Percentiles rank a stretch among this genome's conserved stretches.
Evolutionary conservation across 2,329 filamentous ascomycete species (phyloP).

Genomic region (Aspergillus novoparasiticus): DNA sequence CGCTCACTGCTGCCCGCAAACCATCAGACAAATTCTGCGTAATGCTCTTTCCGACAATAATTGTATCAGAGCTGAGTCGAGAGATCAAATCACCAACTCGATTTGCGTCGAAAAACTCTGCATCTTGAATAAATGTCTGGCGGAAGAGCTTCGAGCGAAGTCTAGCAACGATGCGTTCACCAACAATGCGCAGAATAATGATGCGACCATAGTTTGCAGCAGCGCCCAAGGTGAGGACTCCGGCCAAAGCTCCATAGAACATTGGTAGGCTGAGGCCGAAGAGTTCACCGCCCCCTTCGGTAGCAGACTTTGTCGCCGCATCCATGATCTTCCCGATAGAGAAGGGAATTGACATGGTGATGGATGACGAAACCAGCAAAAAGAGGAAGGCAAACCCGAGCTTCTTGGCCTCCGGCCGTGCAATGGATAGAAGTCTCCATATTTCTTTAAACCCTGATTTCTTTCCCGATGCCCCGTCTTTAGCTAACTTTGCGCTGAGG

Average conservation of each 20-base stretch:
- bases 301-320: conserved; percentile 74
- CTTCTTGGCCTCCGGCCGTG: conserved; percentile 77
- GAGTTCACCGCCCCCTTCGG: conserved; percentile 65
- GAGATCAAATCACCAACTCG: conserved; percentile 95
- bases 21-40: conserved; percentile 97
- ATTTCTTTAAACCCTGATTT: conserved; percentile 73
- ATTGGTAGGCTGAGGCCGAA: conserved; percentile 84
- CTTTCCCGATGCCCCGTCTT: conserved; percentile 64
- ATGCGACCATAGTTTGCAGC: conserved; percentile 92
- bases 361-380: conserved; percentile 82
- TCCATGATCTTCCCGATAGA: conserved; percentile 96
- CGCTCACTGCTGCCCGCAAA: conserved; percentile 86
- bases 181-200: conserved; percentile 88
- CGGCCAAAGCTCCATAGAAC: conserved; percentile 81
- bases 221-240: conserved; percentile 79
- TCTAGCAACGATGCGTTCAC: conserved; percentile 89
- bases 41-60: conserved; percentile 97
- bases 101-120: conserved; percentile 98
- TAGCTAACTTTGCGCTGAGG: conserved; percentile 81
- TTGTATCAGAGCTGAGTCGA: conserved; percentile 90
- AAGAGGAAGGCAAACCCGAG: conserved; percentile 79
- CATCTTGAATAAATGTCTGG: conserved; percentile 93
- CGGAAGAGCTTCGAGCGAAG: conserved; percentile 88
- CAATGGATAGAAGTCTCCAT: conserved; percentile 85
- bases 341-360: conserved; percentile 96